These are phyloP conservation scores for Cercospora citrullina DNA, from an alignment of 2,329 filamentous ascomycete species.

Conservation along the genomic window DNA sequence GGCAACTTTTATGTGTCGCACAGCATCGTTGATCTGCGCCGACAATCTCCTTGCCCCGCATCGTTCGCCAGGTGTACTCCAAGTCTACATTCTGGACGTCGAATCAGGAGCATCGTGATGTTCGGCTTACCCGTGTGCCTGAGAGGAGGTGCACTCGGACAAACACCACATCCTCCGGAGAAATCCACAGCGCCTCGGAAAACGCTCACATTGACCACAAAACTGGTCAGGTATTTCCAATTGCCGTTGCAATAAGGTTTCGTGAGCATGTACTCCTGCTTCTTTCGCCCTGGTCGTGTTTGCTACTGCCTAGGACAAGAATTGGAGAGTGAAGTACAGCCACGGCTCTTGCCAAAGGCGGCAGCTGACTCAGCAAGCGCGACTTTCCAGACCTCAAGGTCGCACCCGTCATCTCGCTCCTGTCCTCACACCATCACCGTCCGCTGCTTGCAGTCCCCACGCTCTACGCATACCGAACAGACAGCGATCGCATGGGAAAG, in stretches of 20 bases:
- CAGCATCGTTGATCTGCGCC: neutral
- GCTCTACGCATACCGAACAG: neutral
- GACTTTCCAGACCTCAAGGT: neutral
- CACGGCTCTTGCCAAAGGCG: neutral
- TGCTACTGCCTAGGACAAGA: neutral
- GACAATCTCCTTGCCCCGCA: neutral
- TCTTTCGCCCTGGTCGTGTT: neutral
- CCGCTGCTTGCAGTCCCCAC: neutral
- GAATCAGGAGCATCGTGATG: neutral
- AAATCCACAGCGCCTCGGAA: constrained; percentile 5
- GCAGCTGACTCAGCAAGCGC: neutral
- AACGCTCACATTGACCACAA: constrained; percentile 1
- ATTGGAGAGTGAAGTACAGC: neutral
- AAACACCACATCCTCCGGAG: constrained; percentile 3
- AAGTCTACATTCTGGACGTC: neutral
- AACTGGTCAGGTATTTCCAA: neutral
- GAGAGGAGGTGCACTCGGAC: neutral
- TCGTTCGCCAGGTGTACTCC: neutral
- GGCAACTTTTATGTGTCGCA: neutral
- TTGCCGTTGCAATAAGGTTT: neutral
- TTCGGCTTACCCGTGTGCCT: neutral
- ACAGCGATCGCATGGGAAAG: neutral
- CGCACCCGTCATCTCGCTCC: neutral
- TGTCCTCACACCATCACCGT: neutral
- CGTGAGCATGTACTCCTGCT: neutral